Base-by-base conservation (phyloP, 176 grass and related monocot genomes). In the Raddia guianensis region DNA sequence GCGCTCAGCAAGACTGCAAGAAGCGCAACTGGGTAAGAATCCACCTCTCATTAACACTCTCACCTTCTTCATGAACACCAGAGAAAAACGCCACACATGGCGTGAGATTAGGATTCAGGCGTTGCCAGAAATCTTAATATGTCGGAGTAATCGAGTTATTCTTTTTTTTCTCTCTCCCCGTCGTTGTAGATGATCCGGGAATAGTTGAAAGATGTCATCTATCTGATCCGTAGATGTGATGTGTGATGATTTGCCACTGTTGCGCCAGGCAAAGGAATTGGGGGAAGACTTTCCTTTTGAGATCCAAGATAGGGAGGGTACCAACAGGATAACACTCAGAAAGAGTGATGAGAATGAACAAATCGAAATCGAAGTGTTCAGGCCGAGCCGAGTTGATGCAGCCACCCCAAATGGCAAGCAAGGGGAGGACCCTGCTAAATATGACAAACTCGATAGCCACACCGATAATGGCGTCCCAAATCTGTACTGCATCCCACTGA, bases 1-100 rank as follows among this genome's bases (percentile, higher is more conserved):
- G 55, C 75, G 86, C 86, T 35, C 81, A 84, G 69, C 35, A 34
- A 60, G 75, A 88, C 15, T 88, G 86, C 86, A 84, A 73, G 81
- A 84, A 80, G 2, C 45, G 69, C 0, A 27, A 88, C 69, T 84
- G 75, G 81, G 86, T 84, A 79, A 19, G 2, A 13, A 33, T 0
- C 44, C 42, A 18, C 27, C 6, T 49, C 9, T 5, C 5, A 5
- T 8, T 49, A 6, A 69, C 21, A 43, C 9, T 20, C 20, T 6
- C 9, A 35, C 8, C 45, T 10, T 47, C 46, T 44, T 47, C 9
- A 46, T 15, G 9, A 32, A 3, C 37, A 42, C 3, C 15, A 3
- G 34, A 57, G 3, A 33, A 34, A 75, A 76, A 35, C 12, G 4
- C 68, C 9, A 74, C 5, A 20, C 13, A 40, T 21, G 14, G 68